These are phyloP conservation scores for Ogataea methanolica DNA, from an alignment of 805 yeast genomes.

Conservation along the genomic window DNA sequence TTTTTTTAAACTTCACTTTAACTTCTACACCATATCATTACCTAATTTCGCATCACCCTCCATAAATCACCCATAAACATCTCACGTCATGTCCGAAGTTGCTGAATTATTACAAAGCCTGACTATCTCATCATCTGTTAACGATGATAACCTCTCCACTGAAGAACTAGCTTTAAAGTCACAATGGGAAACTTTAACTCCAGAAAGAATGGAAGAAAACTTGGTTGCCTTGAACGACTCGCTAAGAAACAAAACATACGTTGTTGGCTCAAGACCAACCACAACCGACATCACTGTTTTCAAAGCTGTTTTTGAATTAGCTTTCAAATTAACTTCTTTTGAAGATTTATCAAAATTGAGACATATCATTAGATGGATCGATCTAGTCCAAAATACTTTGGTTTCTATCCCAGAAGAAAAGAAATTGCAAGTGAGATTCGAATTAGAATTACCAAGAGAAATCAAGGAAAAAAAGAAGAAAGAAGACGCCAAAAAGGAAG, in stretches of 20 bases:
- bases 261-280: conserved; percentile 63
- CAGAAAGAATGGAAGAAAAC: conserved; percentile 52
- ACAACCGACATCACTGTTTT: conserved; percentile 70
- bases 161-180: conserved; percentile 57
- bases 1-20: not conserved
- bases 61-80: not conserved
- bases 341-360: conserved; percentile 61
- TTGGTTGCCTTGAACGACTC: conserved; percentile 60
- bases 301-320: conserved; percentile 57
- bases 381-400: conserved; percentile 67
- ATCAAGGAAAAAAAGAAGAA: conserved; percentile 34
- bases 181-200: conserved; percentile 76
- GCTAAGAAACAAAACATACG: conserved; percentile 65
- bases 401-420: conserved; percentile 45
- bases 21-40: not conserved
- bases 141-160: conserved; percentile 25
- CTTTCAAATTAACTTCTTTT: conserved; percentile 47
- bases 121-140: conserved; percentile 10
- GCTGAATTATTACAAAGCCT: conserved; percentile 27
- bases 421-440: conserved; percentile 51
- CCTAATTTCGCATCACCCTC: not conserved
- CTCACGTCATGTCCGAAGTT: conserved; percentile 24
- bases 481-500: conserved; percentile 20
- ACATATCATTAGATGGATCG: conserved; percentile 92
- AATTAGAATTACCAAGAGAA: conserved; percentile 62